phyloP scores from a whole-genome alignment of 345 rosid species.

The Linum lewisii region DNA sequence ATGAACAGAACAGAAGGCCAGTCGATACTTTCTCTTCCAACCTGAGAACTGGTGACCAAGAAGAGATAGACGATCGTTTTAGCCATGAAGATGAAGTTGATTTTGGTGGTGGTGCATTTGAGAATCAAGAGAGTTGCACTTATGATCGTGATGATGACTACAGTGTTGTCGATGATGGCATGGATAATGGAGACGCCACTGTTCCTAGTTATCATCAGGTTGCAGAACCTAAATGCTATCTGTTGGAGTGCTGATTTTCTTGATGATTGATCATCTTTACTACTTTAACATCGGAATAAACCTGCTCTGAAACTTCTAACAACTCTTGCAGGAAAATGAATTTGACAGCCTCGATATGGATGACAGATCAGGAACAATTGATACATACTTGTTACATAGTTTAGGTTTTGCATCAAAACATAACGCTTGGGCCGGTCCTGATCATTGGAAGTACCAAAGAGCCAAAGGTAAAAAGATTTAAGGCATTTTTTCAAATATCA shows the following conservation, averaged over 20 bases:
- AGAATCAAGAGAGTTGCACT: constrained; percentile 35
- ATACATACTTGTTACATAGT: constrained; percentile 49
- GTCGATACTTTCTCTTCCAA: constrained; percentile 36
- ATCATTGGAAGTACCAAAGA: constrained; percentile 85
- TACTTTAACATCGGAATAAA: constrained; percentile 8
- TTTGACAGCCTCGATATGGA: constrained; percentile 33
- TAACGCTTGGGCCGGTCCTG: constrained; percentile 99
- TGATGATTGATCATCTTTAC: neutral
- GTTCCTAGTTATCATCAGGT: constrained; percentile 58
- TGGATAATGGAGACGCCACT: constrained; percentile 33
- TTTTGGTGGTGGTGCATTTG: constrained; percentile 41
- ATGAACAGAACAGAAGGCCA: constrained; percentile 61
- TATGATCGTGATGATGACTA: constrained; percentile 46
- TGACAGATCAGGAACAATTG: constrained; percentile 50
- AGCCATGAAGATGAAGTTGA: constrained; percentile 30
- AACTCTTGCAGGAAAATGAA: constrained; percentile 44
- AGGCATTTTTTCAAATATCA: constrained; percentile 10
- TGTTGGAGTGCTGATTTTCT: constrained; percentile 2
- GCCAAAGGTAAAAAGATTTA: constrained; percentile 40
- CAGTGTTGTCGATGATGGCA: constrained; percentile 36
- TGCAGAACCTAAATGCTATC: constrained; percentile 7
- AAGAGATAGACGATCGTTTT: constrained; percentile 15
- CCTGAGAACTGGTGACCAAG: constrained; percentile 32
- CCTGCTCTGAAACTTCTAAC: constrained; percentile 2
- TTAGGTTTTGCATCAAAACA: constrained; percentile 63